A percentile compares a stretch with the other conserved stretches of the same genome.
Conservation (phyloP, 805 yeast genomes). For the Jamesozyma jinghongensis region DNA sequence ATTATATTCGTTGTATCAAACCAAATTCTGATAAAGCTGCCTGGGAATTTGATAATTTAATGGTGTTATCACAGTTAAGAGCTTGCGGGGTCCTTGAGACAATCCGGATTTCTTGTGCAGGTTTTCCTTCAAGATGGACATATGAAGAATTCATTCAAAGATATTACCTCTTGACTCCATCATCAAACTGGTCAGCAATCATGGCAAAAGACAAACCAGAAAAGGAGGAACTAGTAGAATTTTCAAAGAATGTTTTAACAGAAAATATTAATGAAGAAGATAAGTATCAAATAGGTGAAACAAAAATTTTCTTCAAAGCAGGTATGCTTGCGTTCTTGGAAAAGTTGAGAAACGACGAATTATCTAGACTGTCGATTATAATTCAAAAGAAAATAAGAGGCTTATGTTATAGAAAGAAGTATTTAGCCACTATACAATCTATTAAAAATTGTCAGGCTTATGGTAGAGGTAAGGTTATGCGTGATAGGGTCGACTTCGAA, state of each 20-base stretch:
- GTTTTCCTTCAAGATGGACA: slow-evolving; percentile 94
- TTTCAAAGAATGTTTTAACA: slow-evolving; percentile 58
- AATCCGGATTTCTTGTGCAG: slow-evolving; percentile 92
- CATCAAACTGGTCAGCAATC: slow-evolving; percentile 56
- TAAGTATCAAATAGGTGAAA: slow-evolving; percentile 83
- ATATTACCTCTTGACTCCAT: slow-evolving; percentile 72
- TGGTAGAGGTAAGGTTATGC: slow-evolving; percentile 53
- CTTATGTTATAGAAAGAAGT: slow-evolving; percentile 52
- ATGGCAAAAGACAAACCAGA: slow-evolving; percentile 39
- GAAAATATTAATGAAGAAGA: slow-evolving; percentile 52
- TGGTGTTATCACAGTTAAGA: slow-evolving; percentile 93
- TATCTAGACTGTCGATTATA: slow-evolving; percentile 64
- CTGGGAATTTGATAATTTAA: slow-evolving; percentile 90
- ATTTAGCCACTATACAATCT: slow-evolving; percentile 44
- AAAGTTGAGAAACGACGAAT: slow-evolving; percentile 68
- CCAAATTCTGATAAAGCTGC: slow-evolving; percentile 92
- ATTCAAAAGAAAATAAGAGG: slow-evolving; percentile 79
- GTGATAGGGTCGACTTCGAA: slow-evolving; percentile 48
- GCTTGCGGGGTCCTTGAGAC: slow-evolving; percentile 99
- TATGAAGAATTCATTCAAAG: slow-evolving; percentile 88
- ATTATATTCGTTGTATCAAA: slow-evolving; percentile 93
- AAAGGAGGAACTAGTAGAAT: slow-evolving; percentile 45
- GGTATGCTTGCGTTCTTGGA: slow-evolving; percentile 92
- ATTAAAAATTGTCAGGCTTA: slow-evolving; percentile 53
- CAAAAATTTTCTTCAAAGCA: slow-evolving; percentile 91